These are phyloP conservation scores for Vinca minor DNA, from an alignment of 257 asterid species.

Conservation along the genomic window DNA sequence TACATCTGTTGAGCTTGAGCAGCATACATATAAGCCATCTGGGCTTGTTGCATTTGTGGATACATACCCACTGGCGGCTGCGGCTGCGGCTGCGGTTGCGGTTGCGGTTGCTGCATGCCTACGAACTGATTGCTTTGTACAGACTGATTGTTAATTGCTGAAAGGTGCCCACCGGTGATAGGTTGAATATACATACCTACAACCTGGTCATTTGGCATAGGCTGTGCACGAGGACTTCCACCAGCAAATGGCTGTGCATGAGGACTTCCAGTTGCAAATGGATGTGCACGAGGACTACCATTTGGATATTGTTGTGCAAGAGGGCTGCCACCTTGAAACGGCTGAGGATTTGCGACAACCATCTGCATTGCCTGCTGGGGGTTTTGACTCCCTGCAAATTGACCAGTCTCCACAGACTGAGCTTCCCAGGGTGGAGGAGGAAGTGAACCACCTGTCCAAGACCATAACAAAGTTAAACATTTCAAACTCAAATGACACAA, in stretches of 20 bases:
- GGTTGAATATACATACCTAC: conserved; percentile 43
- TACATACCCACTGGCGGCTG: conserved; percentile 31
- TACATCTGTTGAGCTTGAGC: conserved; percentile 76
- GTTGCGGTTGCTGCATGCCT: conserved; percentile 33
- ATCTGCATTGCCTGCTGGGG: conserved; percentile 41
- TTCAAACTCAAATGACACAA: not conserved
- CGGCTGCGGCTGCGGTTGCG: conserved; percentile 28
- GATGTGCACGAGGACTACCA: conserved; percentile 21
- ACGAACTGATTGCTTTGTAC: conserved; percentile 24
- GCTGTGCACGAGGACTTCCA: conserved; percentile 35
- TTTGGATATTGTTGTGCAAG: conserved; percentile 15
- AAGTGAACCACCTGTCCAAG: conserved; percentile 31
- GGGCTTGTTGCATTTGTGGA: conserved; percentile 70
- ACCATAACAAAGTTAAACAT: conserved; percentile 5
- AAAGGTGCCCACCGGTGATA: conserved; percentile 23
- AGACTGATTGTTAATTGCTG: conserved; percentile 29
- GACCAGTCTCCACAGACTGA: conserved; percentile 39
- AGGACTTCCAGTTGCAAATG: conserved; percentile 23
- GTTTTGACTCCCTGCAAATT: conserved; percentile 32
- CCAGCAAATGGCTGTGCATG: conserved; percentile 33
- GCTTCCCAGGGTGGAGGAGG: conserved; percentile 99
- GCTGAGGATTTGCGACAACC: conserved; percentile 23
- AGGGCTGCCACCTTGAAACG: conserved; percentile 10
- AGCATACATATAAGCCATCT: conserved; percentile 67
- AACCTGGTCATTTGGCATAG: conserved; percentile 30